Base-by-base conservation (phyloP, 805 yeast species). In the Ascoidea asiatica region DNA sequence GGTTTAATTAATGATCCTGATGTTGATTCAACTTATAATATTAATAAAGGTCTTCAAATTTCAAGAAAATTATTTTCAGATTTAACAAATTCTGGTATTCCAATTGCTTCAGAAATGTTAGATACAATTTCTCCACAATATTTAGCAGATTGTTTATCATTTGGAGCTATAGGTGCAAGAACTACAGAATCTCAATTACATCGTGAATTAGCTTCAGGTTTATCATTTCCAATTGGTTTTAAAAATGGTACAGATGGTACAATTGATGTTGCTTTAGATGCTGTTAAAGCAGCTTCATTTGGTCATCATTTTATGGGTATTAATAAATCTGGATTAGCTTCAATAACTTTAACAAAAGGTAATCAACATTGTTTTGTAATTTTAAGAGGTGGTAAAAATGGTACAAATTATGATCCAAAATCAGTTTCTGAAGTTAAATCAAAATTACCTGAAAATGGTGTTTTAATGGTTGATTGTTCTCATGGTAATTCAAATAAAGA, bases 111-210 rank as follows among this genome's bases (percentile, higher is more conserved):
- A 39, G 98, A 90, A 67, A 92, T 90, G 98, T 77, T 90, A 64
- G 98, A 90, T 64, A 92, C 97, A 49, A 90, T 90, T 51, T 85
- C 95, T 33, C 98, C 98, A 18, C 98, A 90, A 72, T 90, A 75
- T 73, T 73, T 90, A 53, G 80, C 90, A 21, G 98, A 92, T 63
- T 72, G 89, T 55, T 73, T 90, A 52, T 82, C 95, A 33, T 79
- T 90, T 53, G 98, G 98, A 58, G 98, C 98, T 48, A 89, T 90
- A 65, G 98, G 98, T 60, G 98, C 98, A 46, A 81, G 98, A 71
- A 90, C 98, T 47, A 90, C 98, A 41, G 98, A 90, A 69, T 90
- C 97, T 39, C 98, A 90, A 66, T 76, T 90, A 49, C 98, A 90
- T 70, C 81, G 98, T 67, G 98, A 90, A 67, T 77, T 90, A 56